Percentiles rank a stretch among this genome's conserved stretches.
These are phyloP conservation scores for Cucurbita moschata DNA, from an alignment of 306 rosid genomes.

Conservation along the genomic window DNA sequence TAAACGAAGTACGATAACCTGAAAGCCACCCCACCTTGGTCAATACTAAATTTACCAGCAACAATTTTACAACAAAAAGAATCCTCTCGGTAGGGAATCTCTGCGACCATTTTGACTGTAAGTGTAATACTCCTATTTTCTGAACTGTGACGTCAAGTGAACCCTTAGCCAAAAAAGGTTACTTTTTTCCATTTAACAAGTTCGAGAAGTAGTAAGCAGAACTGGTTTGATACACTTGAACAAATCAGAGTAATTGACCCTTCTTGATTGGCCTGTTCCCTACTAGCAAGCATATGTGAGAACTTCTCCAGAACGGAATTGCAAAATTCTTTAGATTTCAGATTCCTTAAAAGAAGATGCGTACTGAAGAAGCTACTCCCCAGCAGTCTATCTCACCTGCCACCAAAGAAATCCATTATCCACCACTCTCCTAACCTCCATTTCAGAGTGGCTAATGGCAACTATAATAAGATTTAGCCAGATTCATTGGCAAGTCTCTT, in stretches of 20 bases:
- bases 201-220: neutral
- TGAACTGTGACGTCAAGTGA: neutral
- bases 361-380: neutral
- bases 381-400: neutral
- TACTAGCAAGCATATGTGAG: neutral
- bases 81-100: neutral
- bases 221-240: neutral
- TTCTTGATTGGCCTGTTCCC: neutral
- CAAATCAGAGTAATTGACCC: neutral
- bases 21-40: neutral
- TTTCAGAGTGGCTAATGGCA: neutral
- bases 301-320: neutral
- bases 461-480: neutral
- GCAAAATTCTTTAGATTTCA: neutral
- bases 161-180: neutral
- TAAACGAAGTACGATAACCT: neutral
- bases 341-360: neutral
- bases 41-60: neutral
- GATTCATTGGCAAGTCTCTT: neutral
- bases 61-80: neutral
- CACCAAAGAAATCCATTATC: neutral
- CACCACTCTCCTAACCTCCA: no score
- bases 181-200: neutral
- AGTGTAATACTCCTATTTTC: no score
- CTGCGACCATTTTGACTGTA: neutral